Evolutionary conservation across 2,329 filamentous ascomycete genomes (phyloP).

Genomic region (Chaetomiaceae sp.): DNA sequence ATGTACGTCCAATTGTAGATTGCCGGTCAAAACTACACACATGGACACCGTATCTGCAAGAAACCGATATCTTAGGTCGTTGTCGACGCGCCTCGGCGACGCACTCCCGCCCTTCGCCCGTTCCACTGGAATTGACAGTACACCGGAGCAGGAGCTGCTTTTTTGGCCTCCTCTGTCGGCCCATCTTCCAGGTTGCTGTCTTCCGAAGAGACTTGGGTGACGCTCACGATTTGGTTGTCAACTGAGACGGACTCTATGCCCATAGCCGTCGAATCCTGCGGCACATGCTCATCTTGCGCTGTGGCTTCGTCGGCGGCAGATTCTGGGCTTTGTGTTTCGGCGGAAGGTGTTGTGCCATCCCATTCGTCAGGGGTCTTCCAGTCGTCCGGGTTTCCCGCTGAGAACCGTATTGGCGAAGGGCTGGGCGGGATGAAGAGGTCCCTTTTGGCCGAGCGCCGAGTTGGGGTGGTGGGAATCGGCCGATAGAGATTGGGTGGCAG

Average conservation of each 20-base stretch:
- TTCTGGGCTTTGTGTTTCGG: not conserved
- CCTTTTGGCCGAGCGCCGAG: conserved; percentile 17
- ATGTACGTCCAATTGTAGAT: too few species aligned
- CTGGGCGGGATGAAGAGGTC: conserved; percentile 10
- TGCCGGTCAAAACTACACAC: too few species aligned
- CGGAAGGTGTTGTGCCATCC: conserved; percentile 26
- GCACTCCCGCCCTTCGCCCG: too few species aligned
- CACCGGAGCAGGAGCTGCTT: not conserved
- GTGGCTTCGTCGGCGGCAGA: not conserved
- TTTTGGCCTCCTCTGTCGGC: too few species aligned
- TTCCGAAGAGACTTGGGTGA: not conserved
- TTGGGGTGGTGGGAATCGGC: not conserved
- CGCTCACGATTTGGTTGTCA: not conserved
- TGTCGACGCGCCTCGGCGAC: too few species aligned
- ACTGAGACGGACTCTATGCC: not conserved
- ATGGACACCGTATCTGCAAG: too few species aligned
- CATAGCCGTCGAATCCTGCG: not conserved
- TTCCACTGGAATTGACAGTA: not conserved
- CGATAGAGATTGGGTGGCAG: conserved; percentile 17
- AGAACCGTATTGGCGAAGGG: conserved; percentile 22
- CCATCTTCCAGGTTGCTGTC: too few species aligned
- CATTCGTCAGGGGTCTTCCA: conserved; percentile 45
- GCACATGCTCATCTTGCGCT: not conserved
- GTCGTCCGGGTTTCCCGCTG: conserved; percentile 36
- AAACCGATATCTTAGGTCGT: too few species aligned